phyloP scores from a whole-genome alignment of 2,329 filamentous ascomycete genomes.

The Fusarium sp. region DNA sequence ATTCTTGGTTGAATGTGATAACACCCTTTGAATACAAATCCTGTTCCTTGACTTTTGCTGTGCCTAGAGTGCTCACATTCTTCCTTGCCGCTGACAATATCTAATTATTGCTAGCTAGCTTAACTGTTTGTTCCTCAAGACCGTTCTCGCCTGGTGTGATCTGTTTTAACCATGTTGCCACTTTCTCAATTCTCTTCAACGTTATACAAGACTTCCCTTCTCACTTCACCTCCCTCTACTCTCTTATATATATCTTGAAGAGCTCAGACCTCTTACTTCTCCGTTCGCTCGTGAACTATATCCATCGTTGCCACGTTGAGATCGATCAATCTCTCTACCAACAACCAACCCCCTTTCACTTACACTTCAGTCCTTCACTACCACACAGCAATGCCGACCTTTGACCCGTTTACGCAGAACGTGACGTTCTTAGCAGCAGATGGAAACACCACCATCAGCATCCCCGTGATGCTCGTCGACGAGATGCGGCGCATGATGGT shows the following conservation, averaged over 20 bases:
- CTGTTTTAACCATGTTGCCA: slow-evolving; percentile 33
- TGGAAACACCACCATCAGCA: slow-evolving; percentile 43
- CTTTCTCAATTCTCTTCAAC: slow-evolving; percentile 5
- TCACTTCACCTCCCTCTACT: not conserved
- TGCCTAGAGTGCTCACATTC: slow-evolving; percentile 26
- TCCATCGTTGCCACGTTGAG: slow-evolving; percentile 1
- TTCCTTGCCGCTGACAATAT: slow-evolving; percentile 34
- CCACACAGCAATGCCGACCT: slow-evolving; percentile 38
- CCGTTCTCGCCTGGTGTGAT: slow-evolving; percentile 20
- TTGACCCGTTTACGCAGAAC: slow-evolving; percentile 50
- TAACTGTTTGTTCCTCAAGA: slow-evolving; percentile 16
- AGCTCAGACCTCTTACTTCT: slow-evolving; percentile 21
- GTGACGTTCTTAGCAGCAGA: slow-evolving; percentile 48
- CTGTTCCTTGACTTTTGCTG: not conserved
- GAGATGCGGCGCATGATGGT: slow-evolving; percentile 44
- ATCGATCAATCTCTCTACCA: not conserved
- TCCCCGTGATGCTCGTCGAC: slow-evolving; percentile 49
- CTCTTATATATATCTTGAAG: not conserved
- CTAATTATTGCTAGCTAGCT: slow-evolving; percentile 5
- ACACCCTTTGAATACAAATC: slow-evolving; percentile 21
- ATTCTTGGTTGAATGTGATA: slow-evolving; percentile 27
- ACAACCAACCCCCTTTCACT: not conserved
- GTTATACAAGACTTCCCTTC: slow-evolving; percentile 10
- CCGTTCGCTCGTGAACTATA: slow-evolving; percentile 8
- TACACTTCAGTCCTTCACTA: not conserved